These are phyloP conservation scores for Cryptococcus amylolentus DNA, from an alignment of 1,284 basidiomycete genomes.

Conservation along the genomic window DNA sequence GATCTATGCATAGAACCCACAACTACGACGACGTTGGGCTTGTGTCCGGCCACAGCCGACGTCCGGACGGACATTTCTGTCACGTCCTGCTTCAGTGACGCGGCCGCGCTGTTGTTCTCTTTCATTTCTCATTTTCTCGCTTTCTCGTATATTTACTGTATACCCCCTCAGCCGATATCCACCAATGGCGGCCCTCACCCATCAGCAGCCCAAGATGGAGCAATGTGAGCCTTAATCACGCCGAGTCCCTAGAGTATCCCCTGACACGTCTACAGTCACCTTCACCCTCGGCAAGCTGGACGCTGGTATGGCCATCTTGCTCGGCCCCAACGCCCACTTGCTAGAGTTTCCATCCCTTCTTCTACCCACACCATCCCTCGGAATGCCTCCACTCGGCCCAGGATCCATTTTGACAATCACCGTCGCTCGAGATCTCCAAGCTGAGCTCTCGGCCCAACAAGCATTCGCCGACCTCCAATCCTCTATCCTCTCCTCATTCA, in stretches of 20 bases:
- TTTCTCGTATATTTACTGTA: not conserved
- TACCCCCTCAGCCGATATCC: not conserved
- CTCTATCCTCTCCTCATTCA: conserved; percentile 69
- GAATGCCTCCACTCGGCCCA: conserved; percentile 69
- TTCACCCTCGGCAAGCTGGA: conserved; percentile 70
- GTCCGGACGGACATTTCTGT: not conserved
- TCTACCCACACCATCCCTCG: conserved; percentile 56
- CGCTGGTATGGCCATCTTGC: conserved; percentile 61
- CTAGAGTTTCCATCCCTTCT: conserved; percentile 94
- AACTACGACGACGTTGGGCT: not conserved
- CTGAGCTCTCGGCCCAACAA: conserved; percentile 72
- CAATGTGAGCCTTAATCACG: conserved; percentile 24
- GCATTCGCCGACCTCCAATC: conserved; percentile 80
- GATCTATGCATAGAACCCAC: not conserved
- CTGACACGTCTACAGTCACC: conserved; percentile 47
- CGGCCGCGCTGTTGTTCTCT: no score
- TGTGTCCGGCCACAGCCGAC: not conserved
- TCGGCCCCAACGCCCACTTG: conserved; percentile 85
- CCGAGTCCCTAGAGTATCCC: not conserved
- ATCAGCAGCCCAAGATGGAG: conserved; percentile 27
- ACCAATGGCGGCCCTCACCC: no score
- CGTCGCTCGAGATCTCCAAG: conserved; percentile 74
- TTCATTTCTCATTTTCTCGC: no score
- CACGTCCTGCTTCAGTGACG: no score
- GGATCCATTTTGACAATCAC: conserved; percentile 97